Base-by-base conservation (phyloP, 2,329 filamentous ascomycete genomes). In the Scedosporium boydii region DNA sequence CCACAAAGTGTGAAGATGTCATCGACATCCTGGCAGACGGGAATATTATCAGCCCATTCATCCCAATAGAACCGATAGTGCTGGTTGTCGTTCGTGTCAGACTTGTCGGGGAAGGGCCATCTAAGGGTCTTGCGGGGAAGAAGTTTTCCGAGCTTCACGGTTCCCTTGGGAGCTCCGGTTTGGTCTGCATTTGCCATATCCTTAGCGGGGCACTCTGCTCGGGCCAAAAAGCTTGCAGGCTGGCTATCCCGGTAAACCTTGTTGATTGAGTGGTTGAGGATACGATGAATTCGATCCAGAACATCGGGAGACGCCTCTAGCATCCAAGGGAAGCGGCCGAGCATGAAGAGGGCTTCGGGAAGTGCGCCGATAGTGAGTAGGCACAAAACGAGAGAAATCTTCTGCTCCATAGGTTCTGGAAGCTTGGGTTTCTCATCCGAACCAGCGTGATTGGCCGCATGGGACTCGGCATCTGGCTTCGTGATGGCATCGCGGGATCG, bases 11-110 rank as follows among this genome's bases (percentile, higher is more conserved):
- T 87, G 73, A 98, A 95, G 14, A 99, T 82, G 70, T 99, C 95
- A 65, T 97, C 91, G 5, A 96, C 86, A 1, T 81, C 89, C 72
- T 96, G 93, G 70, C 95, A 99, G 21, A 96, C 78, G 0, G 95
- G 96, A 56, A 99, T 82, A 66, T 95, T 96, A 74, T 98, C 93
- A 2, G 87, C 82, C 95, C 95, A 99, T 68, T 98, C 95, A 64
- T 96, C 92, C 87, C 95, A 97, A 74, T 99, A 99, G 72, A 96
- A 98, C 41, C 89, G 86, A 72, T 97, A 98, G 60, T 89, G 84
- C n/a, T 83, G 82, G 21, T 87, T 87, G 67, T 92, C 90, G 62
- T 87, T 87, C 27, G 85, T 86, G 69, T 95, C 90, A 66, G 82
- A 82, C 67, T 85, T 87, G 68, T 96, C 93, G 4, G 91, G 85